phyloP scores from a whole-genome alignment of 2,329 filamentous ascomycete species.

The Didymella exigua region DNA sequence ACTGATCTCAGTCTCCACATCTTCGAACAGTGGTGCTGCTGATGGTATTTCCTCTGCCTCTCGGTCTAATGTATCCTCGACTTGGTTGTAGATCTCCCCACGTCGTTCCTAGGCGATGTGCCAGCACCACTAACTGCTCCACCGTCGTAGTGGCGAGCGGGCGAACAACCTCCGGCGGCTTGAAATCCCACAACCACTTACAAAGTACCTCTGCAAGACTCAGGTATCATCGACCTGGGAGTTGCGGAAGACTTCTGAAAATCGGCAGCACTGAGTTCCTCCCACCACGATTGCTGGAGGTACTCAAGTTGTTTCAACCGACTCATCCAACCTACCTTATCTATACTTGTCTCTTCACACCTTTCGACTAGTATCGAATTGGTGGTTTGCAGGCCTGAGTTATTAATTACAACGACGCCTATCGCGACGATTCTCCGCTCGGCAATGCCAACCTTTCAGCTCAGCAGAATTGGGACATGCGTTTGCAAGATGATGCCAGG shows the following conservation, averaged over 20 bases:
- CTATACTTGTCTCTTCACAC: slow-evolving; percentile 2
- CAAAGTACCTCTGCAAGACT: background rate
- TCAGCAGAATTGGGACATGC: background rate
- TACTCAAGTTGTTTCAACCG: slow-evolving; percentile 4
- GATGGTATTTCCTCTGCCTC: background rate
- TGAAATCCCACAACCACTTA: slow-evolving; percentile 15
- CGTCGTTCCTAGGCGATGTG: slow-evolving; percentile 5
- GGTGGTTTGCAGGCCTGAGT: background rate
- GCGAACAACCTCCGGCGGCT: slow-evolving; percentile 16
- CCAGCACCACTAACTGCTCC: slow-evolving; percentile 1
- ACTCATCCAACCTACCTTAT: slow-evolving; percentile 1
- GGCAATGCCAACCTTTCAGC: background rate
- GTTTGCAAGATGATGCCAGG: slow-evolving; percentile 12
- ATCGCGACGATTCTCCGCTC: background rate
- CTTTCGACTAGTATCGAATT: background rate
- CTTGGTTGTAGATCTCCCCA: background rate
- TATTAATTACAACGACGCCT: background rate
- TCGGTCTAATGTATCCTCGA: background rate
- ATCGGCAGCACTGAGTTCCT: background rate
- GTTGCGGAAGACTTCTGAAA: background rate
- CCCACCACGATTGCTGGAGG: background rate
- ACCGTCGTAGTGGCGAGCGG: slow-evolving; percentile 12
- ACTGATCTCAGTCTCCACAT: background rate
- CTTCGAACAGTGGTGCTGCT: background rate
- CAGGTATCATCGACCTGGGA: background rate